Evolutionary conservation across 2,329 filamentous ascomycete species (phyloP), one percentile per base, ranked within the genome.

Genomic region (Blastomyces parvus): DNA sequence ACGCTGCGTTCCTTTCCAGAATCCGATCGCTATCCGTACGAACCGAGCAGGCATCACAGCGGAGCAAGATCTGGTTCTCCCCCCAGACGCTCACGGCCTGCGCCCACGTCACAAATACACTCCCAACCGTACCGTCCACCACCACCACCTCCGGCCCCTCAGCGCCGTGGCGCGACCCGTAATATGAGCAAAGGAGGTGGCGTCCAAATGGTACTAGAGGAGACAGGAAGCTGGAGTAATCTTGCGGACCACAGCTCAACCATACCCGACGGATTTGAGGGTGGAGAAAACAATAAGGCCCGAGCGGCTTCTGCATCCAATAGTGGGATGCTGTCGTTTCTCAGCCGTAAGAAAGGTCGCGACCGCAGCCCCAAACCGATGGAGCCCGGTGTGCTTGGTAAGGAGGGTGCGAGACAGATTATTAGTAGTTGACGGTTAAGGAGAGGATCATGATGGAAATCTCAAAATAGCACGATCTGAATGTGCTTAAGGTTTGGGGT

Each of bases 321-420:
- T 60, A 86, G 87, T 22, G 90, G 92, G 61, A 93, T 97, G 83
- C 88, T 97, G 67, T 90, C 91, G 1, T 95, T 99, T 74, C 81
- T 97, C 65, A 90, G 85, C 67, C 83, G 92, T 71, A 96, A 96
- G 79, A 96, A 90, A 79, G 91, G 92, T 36, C 83, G 92, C 66
- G 91, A 91, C 62, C 87, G 91, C 75, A 97, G 91, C 73, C 94
- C 94, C 1, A 97, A 96, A 78, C 92, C 92, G 33, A 93, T 91
- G 74, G 92, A 97, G 78, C 85, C 91, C 62, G 94, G 94, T 64
- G 92, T 99, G 8, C 74, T 99, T 64, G 94, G 94, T 63, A 97
- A 97, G 73, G 92, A 97, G 74, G 94, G 94, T 19, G 92, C 94
- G 13, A 83, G 94, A 73, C 87, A 91, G 67, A 84, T 93, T 63